A percentile compares a stretch with the other conserved stretches of the same genome.
phyloP scores from a whole-genome alignment of 169 alveolate genomes.

The Pseudocohnilembus persalinus region DNA sequence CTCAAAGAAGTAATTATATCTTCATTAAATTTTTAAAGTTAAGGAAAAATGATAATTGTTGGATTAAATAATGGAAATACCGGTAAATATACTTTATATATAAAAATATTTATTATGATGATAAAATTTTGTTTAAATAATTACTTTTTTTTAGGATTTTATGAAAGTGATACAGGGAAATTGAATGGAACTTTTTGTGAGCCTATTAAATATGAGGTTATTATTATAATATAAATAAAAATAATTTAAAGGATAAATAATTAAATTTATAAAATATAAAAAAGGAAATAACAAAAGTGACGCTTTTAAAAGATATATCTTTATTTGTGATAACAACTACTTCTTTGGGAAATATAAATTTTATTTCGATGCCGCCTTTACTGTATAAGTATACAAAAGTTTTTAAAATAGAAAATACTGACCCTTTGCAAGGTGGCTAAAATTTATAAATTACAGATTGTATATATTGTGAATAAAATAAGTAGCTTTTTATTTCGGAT shows the following conservation, averaged over 20 bases:
- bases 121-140: too few relatives aligned
- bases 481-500: constrained; percentile 26
- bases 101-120: too few relatives aligned
- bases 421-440: constrained; percentile 26
- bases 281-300: not conserved
- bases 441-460: constrained; percentile 30
- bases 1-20: constrained; percentile 34
- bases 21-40: constrained; percentile 17
- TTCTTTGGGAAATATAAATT: constrained; percentile 35
- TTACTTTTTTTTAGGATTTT: too few relatives aligned
- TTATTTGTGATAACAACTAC: constrained; percentile 29
- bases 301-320: not conserved
- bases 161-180: constrained; percentile 48
- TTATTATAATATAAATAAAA: not conserved
- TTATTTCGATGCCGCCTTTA: constrained; percentile 47
- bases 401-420: constrained; percentile 25
- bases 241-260: too few relatives aligned
- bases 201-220: constrained; percentile 37
- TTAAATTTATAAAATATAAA: too few relatives aligned
- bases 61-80: constrained; percentile 42
- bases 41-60: constrained; percentile 26
- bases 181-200: constrained; percentile 40
- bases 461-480: constrained; percentile 26
- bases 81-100: too few relatives aligned
- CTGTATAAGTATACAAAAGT: constrained; percentile 36